Conservation (phyloP, 768 basidiomycete genomes). For the Dictyophora rubrovolvata region DNA sequence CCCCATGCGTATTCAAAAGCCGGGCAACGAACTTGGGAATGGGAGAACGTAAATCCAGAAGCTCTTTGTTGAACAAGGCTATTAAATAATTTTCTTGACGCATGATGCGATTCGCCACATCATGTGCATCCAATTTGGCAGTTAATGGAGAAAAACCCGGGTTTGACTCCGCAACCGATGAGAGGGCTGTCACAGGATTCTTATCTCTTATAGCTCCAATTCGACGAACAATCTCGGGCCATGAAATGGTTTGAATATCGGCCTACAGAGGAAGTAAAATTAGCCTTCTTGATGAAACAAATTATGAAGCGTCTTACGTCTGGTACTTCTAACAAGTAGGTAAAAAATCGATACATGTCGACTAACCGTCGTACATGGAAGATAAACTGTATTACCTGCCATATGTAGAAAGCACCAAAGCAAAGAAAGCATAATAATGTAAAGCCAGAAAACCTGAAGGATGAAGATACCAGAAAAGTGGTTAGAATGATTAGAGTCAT, state of each 20-base stretch:
- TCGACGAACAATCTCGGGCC: conserved; percentile 88
- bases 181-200: conserved; percentile 85
- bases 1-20: conserved; percentile 29
- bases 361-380: conserved; percentile 68
- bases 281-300: conserved; percentile 9
- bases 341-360: conserved; percentile 96
- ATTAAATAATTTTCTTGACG: conserved; percentile 98
- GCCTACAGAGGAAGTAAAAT: conserved; percentile 38
- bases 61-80: conserved; percentile 93
- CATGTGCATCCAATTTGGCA: conserved; percentile 93
- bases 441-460: conserved; percentile 69
- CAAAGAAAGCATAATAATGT: conserved; percentile 75
- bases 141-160: conserved; percentile 50
- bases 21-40: conserved; percentile 50
- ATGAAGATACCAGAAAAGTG: background rate
- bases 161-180: conserved; percentile 42
- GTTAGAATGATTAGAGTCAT: background rate
- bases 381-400: conserved; percentile 77
- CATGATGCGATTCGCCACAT: conserved; percentile 95
- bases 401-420: conserved; percentile 80
- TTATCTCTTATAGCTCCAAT: conserved; percentile 85
- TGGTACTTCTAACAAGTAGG: conserved; percentile 84
- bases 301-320: conserved; percentile 48
- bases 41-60: conserved; percentile 81
- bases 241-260: conserved; percentile 96